Evolutionary conservation across 495 filamentous ascomycete genomes (phyloP).

Genomic region (Amphirosellinia nigrospora): DNA sequence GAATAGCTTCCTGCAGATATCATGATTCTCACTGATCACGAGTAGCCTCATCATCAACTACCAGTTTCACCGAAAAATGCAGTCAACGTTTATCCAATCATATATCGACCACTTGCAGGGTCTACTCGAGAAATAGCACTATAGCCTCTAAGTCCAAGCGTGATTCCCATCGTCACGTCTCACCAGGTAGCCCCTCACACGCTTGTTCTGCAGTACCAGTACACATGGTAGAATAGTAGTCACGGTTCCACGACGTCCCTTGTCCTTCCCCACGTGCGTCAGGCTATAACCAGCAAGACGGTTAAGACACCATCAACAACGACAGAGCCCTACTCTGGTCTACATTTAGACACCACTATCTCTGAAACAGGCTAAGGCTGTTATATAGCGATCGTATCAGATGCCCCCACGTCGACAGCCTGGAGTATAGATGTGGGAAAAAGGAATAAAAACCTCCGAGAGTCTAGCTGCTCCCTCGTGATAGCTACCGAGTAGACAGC

Average conservation of each 20-base stretch:
- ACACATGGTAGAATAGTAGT: neutral
- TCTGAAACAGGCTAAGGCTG: conserved; percentile 12
- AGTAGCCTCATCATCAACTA: neutral
- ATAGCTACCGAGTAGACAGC: neutral
- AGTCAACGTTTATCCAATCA: neutral
- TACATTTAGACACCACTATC: conserved; percentile 1
- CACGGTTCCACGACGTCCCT: neutral
- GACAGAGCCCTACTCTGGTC: neutral
- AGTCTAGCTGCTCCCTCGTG: neutral
- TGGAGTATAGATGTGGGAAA: neutral
- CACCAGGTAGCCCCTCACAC: neutral
- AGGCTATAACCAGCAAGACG: neutral
- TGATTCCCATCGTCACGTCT: neutral
- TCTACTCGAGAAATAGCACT: neutral
- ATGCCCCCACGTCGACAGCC: neutral
- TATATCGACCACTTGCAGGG: neutral
- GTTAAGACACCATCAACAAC: neutral
- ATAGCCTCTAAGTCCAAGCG: neutral
- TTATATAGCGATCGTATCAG: neutral
- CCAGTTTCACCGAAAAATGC: neutral
- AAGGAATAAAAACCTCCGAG: neutral
- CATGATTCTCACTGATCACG: no score
- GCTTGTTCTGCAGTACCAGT: neutral
- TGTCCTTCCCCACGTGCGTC: neutral
- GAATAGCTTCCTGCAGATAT: neutral